Percentiles rank a stretch among this genome's conserved stretches.
phyloP scores from a whole-genome alignment of 352 stramenopile genomes.

The Salisapilia sapeloensis region DNA sequence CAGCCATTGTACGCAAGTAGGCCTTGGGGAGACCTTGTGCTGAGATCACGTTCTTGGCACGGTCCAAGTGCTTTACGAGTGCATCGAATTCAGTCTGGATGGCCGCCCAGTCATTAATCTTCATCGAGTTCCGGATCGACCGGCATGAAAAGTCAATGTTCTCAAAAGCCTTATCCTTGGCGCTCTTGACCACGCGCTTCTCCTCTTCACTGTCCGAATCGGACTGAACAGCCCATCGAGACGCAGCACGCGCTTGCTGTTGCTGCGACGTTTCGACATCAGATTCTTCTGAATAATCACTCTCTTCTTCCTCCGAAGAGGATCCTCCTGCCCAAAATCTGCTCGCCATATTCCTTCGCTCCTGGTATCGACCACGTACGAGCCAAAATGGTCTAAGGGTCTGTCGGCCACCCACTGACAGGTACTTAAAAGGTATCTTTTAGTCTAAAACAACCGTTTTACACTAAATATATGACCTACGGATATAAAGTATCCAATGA shows the following conservation, averaged over 20 bases:
- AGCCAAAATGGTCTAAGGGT: too few species aligned
- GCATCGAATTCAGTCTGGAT: slow-evolving; percentile 93
- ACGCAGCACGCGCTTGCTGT: slow-evolving; percentile 49
- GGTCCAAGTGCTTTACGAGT: slow-evolving; percentile 85
- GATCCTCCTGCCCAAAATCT: slow-evolving; percentile 72
- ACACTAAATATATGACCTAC: too few species aligned
- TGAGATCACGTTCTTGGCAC: slow-evolving; percentile 73
- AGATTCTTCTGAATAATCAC: slow-evolving; percentile 51
- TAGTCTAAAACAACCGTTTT: too few species aligned
- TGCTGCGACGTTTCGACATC: slow-evolving; percentile 60
- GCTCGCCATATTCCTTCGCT: slow-evolving; percentile 44
- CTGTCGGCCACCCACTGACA: too few species aligned
- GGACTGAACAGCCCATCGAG: slow-evolving; percentile 65
- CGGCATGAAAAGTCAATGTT: slow-evolving; percentile 46
- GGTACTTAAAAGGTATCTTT: too few species aligned
- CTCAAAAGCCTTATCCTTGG: slow-evolving; percentile 83
- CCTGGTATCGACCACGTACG: too few species aligned
- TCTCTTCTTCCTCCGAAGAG: slow-evolving; percentile 57
- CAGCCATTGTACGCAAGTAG: slow-evolving; percentile 86
- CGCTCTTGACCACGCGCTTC: slow-evolving; percentile 91
- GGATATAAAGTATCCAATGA: too few species aligned
- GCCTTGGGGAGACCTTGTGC: slow-evolving; percentile 81
- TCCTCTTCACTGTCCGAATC: slow-evolving; percentile 77
- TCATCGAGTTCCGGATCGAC: slow-evolving; percentile 83
- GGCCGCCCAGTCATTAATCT: slow-evolving; percentile 91